phyloP scores from a whole-genome alignment of 768 basidiomycete genomes.

The Cyclocybe cylindracea region DNA sequence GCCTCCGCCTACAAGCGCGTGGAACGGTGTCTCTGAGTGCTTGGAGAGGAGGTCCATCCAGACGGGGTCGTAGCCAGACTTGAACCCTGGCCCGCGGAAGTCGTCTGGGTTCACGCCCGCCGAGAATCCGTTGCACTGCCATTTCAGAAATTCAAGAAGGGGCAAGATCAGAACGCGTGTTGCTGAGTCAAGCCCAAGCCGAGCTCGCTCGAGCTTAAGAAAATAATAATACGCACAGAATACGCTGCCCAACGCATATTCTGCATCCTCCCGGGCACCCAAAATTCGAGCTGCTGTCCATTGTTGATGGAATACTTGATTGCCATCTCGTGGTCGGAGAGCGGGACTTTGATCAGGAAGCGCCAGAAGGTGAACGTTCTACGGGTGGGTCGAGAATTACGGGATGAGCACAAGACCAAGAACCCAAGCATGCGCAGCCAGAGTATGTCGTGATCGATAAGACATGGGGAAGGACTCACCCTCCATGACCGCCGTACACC shows the following conservation, averaged over 20 bases:
- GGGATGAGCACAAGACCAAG: not conserved
- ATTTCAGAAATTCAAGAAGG: not conserved
- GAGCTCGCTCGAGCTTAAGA: not conserved
- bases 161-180: not conserved
- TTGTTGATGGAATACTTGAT: constrained; percentile 83
- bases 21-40: constrained; percentile 81
- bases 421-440: not conserved
- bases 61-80: constrained; percentile 83
- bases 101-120: constrained; percentile 88
- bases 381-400: not conserved
- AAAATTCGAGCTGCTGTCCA: constrained; percentile 77
- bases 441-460: constrained; percentile 1
- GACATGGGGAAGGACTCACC: constrained; percentile 36
- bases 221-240: constrained; percentile 53
- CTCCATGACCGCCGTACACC: constrained; percentile 58
- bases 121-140: constrained; percentile 85
- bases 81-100: constrained; percentile 80
- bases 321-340: constrained; percentile 69
- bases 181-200: not conserved
- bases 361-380: constrained; percentile 95
- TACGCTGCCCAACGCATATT: constrained; percentile 93
- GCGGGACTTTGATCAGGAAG: constrained; percentile 82
- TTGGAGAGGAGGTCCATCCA: constrained; percentile 91
- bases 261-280: constrained; percentile 75
- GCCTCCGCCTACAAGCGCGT: constrained; percentile 91